Base-by-base conservation (phyloP, 768 basidiomycete genomes). In the Hemileccinum rubropunctum region DNA sequence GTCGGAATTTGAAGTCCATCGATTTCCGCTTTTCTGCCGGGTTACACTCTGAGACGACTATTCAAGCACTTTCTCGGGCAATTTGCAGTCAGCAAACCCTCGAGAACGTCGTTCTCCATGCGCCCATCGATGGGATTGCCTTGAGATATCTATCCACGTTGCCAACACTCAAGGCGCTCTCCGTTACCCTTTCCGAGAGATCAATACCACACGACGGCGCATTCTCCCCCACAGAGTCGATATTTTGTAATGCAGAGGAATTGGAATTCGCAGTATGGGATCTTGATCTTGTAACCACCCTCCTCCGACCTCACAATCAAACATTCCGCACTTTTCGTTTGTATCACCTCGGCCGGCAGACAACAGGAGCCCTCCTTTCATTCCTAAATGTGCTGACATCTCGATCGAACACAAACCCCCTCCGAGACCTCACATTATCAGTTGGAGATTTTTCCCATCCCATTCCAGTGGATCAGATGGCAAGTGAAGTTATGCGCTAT, bases 311-410 rank as follows among this genome's bases (percentile, higher is more conserved):
- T 27, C 33, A 3, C 3, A 34, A 47, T 6, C 48, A 53, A 21
- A 48, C n/a, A 32, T 57, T 53, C 26, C 51, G 44, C 15, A 35
- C 42, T 4, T 41, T 59, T 48, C 12, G 34, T 28, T 45, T 57
- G 8, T 7, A n/a, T 26, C 18, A 18, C 26, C 1, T 3, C 4
- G 17, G 27, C n/a, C 42, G 47, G 3, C n/a, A 23, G 26, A 42
- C 53, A 20, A 30, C 48, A 2, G 39, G 46, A 1, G 23, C 34
- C 6, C 9, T 47, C 3, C 14, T 9, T 21, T 11, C 18, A 1
- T 41, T 59, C 15, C 41, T 60, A 10, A 21, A 34, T 2, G 17
- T 50, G 3, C 40, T 59, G 27, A 14, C 42, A 27, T 50, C 50
- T n/a, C 27, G 45, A 26, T 27, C 53, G 1, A 14, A 3, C 18